Evolutionary conservation across 164 flowering plant species (phyloP).

Genomic region (Stephania yunnanensis): DNA sequence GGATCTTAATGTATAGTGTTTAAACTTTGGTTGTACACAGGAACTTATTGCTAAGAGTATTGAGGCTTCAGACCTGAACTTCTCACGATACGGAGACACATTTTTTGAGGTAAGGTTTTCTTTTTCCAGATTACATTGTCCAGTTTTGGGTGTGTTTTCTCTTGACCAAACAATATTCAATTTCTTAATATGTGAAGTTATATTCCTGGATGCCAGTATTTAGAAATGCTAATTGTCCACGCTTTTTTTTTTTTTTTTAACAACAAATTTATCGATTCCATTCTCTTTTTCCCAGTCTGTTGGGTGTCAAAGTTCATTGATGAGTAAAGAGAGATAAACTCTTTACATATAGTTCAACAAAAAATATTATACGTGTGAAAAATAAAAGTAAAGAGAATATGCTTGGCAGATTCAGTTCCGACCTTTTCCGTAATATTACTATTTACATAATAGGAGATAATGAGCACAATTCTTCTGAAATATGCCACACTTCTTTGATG

Average conservation of each 20-base stretch:
- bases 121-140: no score
- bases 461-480: no score
- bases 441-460: no score
- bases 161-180: constrained; percentile 43
- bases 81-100: constrained; percentile 97
- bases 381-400: neutral
- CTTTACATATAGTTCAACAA: neutral
- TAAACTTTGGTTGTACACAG: constrained; percentile 28
- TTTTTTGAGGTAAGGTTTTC: constrained; percentile 72
- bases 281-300: neutral
- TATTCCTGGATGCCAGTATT: constrained; percentile 72
- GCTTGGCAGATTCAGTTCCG: neutral
- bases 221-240: neutral
- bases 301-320: neutral
- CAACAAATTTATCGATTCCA: neutral
- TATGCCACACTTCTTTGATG: no score
- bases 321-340: neutral
- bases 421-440: neutral
- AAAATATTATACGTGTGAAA: neutral
- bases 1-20: neutral
- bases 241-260: neutral
- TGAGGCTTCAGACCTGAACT: constrained; percentile 87
- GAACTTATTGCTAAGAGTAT: constrained; percentile 83
- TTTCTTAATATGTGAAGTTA: constrained; percentile 94
- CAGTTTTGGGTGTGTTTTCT: neutral